Conservation (phyloP, 2,329 filamentous ascomycete genomes). For the Albophoma yamanashiensis region DNA sequence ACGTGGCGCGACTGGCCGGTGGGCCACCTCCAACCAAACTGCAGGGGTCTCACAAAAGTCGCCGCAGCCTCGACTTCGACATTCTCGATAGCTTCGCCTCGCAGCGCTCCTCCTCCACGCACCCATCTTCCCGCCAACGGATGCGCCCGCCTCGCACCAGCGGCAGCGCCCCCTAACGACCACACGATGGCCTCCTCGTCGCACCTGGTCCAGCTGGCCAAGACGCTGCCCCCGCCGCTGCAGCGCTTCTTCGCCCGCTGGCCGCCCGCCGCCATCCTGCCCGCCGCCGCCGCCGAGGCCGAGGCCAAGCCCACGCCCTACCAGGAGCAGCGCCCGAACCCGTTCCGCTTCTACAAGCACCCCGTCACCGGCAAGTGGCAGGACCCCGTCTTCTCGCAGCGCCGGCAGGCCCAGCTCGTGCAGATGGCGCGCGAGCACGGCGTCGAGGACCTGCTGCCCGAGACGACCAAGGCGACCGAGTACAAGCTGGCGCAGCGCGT, state of each 20-base stretch:
- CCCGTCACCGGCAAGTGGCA: conserved; percentile 73
- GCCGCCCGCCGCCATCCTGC: conserved; percentile 57
- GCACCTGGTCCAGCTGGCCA: conserved; percentile 48
- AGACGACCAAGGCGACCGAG: conserved; percentile 64
- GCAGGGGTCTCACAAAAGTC: conserved; percentile 2
- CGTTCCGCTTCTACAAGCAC: conserved; percentile 74
- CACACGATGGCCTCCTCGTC: conserved; percentile 23
- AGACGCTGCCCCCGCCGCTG: conserved; percentile 65
- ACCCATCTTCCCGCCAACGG: not conserved
- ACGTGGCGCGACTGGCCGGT: not conserved
- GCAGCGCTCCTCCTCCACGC: not conserved
- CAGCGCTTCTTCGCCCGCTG: conserved; percentile 84
- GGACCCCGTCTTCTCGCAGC: conserved; percentile 69
- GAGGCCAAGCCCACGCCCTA: conserved; percentile 28
- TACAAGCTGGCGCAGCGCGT: conserved; percentile 59
- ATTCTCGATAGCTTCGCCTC: not conserved
- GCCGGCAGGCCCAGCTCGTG: conserved; percentile 82
- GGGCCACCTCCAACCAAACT: not conserved
- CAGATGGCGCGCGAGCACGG: conserved; percentile 72
- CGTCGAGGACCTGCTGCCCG: conserved; percentile 71
- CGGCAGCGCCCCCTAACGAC: conserved; percentile 6
- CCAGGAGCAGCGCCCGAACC: conserved; percentile 55
- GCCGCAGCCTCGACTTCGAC: conserved; percentile 7
- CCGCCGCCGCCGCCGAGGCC: conserved; percentile 19
- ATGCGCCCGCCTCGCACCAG: conserved; percentile 4